Percentiles rank a stretch among this genome's conserved stretches.
These are phyloP conservation scores for Pseudogymnoascus sp. DNA, from an alignment of 2,329 filamentous ascomycete species.

Conservation along the genomic window DNA sequence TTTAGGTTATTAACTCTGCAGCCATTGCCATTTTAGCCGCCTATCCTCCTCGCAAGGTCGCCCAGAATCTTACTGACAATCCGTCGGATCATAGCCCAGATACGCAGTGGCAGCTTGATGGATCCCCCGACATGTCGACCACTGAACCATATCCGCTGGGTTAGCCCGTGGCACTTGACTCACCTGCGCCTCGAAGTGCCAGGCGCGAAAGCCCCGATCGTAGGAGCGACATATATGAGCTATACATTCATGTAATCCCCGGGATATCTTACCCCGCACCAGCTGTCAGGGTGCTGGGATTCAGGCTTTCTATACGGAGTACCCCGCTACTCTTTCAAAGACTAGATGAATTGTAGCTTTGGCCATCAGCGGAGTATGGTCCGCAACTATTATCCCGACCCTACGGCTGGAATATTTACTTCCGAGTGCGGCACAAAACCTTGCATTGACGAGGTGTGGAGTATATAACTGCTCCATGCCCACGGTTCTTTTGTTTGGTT, in stretches of 20 bases:
- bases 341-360: background rate
- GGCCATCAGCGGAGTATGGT: background rate
- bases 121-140: background rate
- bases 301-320: too few relatives aligned
- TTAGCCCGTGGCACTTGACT: background rate
- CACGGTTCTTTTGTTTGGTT: background rate
- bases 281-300: background rate
- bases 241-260: background rate
- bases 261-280: constrained; percentile 1
- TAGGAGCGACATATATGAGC: background rate
- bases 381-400: background rate
- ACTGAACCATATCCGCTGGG: background rate
- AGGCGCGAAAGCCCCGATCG: background rate
- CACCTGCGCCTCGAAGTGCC: background rate
- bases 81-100: background rate
- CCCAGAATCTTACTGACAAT: background rate
- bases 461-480: background rate
- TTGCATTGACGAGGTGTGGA: background rate
- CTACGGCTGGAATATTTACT: background rate
- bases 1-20: background rate
- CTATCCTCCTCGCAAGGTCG: background rate
- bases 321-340: background rate
- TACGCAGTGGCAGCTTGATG: background rate
- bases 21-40: background rate
- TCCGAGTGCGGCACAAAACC: background rate